phyloP scores from a whole-genome alignment of 1,284 basidiomycete genomes.

The Leccinum griseonigrum region DNA sequence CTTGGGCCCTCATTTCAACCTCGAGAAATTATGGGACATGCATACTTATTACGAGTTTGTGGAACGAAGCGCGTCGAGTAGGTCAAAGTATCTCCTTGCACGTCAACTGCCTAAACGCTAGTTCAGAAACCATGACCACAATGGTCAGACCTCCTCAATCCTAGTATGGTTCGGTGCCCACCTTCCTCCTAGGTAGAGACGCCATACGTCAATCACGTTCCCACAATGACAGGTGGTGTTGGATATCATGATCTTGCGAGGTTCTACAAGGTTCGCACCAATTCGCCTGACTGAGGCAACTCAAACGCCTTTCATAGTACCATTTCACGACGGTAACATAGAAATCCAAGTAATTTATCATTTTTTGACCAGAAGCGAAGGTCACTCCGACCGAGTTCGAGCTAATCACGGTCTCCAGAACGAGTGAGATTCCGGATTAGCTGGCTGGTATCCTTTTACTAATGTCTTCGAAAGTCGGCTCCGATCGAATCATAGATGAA shows the following conservation, averaged over 20 bases:
- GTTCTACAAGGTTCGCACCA: conserved; percentile 41
- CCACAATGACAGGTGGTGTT: conserved; percentile 47
- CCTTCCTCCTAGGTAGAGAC: conserved; percentile 35
- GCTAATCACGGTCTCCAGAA: conserved; percentile 43
- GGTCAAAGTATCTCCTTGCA: conserved; percentile 8
- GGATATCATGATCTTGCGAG: conserved; percentile 40
- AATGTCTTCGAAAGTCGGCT: conserved; percentile 35
- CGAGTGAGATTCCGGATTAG: conserved; percentile 29
- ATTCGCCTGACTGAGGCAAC: neutral
- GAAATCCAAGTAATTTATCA: neutral
- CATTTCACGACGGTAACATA: conserved; percentile 39
- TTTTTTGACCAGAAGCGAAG: conserved; percentile 21
- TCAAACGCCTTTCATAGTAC: conserved; percentile 27
- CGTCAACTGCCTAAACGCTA: neutral
- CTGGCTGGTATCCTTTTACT: conserved; percentile 1
- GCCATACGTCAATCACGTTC: conserved; percentile 49
- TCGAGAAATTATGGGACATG: conserved; percentile 45
- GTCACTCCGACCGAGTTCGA: conserved; percentile 43
- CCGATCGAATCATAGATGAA: conserved; percentile 46
- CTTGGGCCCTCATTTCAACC: conserved; percentile 42
- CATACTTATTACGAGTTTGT: conserved; percentile 47
- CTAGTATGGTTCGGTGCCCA: neutral
- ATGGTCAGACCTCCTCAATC: conserved; percentile 33
- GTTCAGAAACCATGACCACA: conserved; percentile 43
- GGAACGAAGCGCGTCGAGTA: conserved; percentile 41